Evolutionary conservation across 441 rosid genomes (phyloP).

Genomic region (Croton setiger): DNA sequence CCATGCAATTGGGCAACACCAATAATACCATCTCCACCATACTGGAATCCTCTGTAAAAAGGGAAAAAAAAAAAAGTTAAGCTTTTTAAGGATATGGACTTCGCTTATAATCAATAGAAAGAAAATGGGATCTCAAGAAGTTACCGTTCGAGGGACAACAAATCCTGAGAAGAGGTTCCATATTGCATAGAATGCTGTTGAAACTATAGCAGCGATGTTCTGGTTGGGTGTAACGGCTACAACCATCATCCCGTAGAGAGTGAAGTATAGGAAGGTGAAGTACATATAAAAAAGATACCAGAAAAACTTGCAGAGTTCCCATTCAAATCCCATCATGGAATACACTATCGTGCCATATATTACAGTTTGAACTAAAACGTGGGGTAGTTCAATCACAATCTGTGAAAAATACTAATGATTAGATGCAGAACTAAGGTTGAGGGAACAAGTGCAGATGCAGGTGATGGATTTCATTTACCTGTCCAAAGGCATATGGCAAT

Average conservation of each 20-base stretch:
- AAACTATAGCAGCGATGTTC: conserved; percentile 40
- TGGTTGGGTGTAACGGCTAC: conserved; percentile 57
- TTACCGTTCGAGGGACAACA: conserved; percentile 51
- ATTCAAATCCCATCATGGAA: conserved; percentile 55
- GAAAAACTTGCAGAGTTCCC: conserved; percentile 44
- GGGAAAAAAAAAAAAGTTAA: background rate
- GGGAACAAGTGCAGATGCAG: background rate
- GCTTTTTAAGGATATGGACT: background rate
- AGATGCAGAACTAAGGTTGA: background rate
- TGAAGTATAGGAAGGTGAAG: conserved; percentile 52
- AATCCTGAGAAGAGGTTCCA: conserved; percentile 69
- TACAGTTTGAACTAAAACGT: conserved; percentile 39
- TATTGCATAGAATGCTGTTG: conserved; percentile 36
- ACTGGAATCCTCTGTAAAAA: conserved; percentile 60
- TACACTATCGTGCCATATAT: conserved; percentile 49
- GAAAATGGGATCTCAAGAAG: background rate
- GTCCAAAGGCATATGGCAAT: conserved; percentile 80
- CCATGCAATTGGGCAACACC: conserved; percentile 71
- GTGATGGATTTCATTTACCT: conserved; percentile 31
- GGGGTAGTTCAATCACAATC: conserved; percentile 56
- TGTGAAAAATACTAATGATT: conserved; percentile 12
- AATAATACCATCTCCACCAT: conserved; percentile 90
- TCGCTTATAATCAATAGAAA: no score
- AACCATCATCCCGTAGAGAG: conserved; percentile 59
- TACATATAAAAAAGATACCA: conserved; percentile 55